Base-by-base conservation (phyloP, 352 stramenopile genomes). In the Pythium apleroticum region DNA sequence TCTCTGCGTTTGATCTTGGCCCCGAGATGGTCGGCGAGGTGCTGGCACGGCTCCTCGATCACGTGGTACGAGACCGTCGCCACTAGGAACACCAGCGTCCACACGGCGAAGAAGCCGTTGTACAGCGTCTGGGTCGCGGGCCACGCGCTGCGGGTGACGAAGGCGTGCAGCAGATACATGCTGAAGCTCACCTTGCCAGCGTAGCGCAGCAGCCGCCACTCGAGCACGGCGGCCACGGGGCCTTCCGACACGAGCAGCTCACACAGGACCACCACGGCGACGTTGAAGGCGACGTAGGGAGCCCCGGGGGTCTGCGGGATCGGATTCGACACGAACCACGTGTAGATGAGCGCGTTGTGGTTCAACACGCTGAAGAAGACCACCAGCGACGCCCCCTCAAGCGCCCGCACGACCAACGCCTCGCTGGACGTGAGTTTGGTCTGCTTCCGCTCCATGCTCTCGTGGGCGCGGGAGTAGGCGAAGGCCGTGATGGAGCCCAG, bases 131-230 rank as follows among this genome's bases (percentile, higher is more conserved):
- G 46, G 9, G 24, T 20, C 20, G 28, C n/a, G 20, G 28, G 19
- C 46, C 46, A 54, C n/a, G 28, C 46, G 8, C 22, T 30, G n/a
- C 45, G 45, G 4, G 45, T 28, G 8, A 52, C 45, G 45, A 52
- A 28, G 12, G 12, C 45, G 15, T 52, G 45, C 24, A 28, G n/a
- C 45, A 52, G 15, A 2, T 27, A 52, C 45, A 52, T 52, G 50
- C 50, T 52, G 57, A 30, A 65, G 58, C 46, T 65, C 58, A 41
- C 33, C 33, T 41, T 41, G 33, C 33, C 4, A 17, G 33, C 33
- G 33, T 17, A 41, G 33, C 33, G 33, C 33, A 41, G 33, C 12
- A 41, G 33, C 33, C 15, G 8, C 33, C 33, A 41, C 33, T 41
- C 33, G 33, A 41, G 33, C 33, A 41, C 33, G 15, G 33, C 33